These are phyloP conservation scores for Aspergillus sojae DNA, from an alignment of 2,329 filamentous ascomycete genomes.

Conservation along the genomic window DNA sequence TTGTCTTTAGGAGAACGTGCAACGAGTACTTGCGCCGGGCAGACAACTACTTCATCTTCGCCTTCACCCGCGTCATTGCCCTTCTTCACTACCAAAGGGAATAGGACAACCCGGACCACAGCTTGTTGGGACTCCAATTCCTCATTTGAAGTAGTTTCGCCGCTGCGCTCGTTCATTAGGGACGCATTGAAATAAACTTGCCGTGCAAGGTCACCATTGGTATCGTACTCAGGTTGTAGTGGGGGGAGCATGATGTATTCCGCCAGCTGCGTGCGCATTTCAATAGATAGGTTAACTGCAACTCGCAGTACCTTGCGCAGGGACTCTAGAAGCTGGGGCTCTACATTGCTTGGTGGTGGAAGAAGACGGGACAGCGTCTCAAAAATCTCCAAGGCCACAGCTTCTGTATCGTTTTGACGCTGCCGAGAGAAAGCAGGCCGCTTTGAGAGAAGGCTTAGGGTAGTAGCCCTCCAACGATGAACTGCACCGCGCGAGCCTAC, in stretches of 20 bases:
- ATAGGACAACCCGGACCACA: slow-evolving; percentile 87
- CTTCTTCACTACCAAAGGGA: slow-evolving; percentile 95
- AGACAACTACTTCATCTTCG: slow-evolving; percentile 93
- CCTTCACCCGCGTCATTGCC: slow-evolving; percentile 84
- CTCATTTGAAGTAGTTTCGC: slow-evolving; percentile 70
- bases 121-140: slow-evolving; percentile 76
- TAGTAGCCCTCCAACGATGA: slow-evolving; percentile 95
- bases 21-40: slow-evolving; percentile 89
- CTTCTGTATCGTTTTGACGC: slow-evolving; percentile 87
- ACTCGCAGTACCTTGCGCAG: slow-evolving; percentile 84
- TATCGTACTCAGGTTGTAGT: slow-evolving; percentile 90
- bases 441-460: slow-evolving; percentile 82
- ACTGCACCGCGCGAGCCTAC: slow-evolving; percentile 88
- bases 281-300: slow-evolving; percentile 86
- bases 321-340: slow-evolving; percentile 78
- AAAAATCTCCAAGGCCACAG: slow-evolving; percentile 90
- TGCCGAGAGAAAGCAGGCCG: slow-evolving; percentile 79
- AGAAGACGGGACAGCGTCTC: slow-evolving; percentile 81
- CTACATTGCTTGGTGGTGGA: slow-evolving; percentile 79
- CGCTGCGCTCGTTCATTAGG: slow-evolving; percentile 91
- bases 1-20: slow-evolving; percentile 55
- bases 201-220: slow-evolving; percentile 82
- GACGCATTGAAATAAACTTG: slow-evolving; percentile 90
- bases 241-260: slow-evolving; percentile 99
- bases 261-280: slow-evolving; percentile 95